Conservation (phyloP, 2,329 filamentous ascomycete species). For the Trichoderma arundinaceum region DNA sequence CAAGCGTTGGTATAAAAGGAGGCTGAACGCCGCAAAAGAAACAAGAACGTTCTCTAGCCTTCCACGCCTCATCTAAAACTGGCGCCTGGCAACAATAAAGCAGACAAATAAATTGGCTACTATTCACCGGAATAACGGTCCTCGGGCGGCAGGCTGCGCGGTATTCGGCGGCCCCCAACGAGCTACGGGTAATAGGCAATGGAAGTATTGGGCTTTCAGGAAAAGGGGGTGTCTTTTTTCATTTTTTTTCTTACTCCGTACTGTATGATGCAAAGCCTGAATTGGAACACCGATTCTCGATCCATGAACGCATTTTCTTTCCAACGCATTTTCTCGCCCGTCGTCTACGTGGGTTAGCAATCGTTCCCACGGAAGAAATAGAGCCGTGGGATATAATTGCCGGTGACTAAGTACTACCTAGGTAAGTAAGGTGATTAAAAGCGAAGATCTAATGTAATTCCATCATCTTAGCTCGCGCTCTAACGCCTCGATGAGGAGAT, state of each 20-base stretch:
- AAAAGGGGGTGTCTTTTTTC: too few relatives aligned
- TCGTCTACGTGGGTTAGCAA: too few relatives aligned
- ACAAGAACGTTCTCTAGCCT: not conserved
- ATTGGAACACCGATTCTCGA: too few relatives aligned
- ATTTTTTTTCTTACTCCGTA: too few relatives aligned
- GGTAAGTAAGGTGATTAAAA: not conserved
- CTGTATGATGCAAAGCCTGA: too few relatives aligned
- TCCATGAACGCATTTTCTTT: too few relatives aligned
- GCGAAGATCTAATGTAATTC: not conserved
- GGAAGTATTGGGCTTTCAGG: too few relatives aligned
- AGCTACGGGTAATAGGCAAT: too few relatives aligned
- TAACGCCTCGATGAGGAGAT: conserved; percentile 6
- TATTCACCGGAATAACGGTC: not conserved
- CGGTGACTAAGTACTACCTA: not conserved
- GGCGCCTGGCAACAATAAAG: not conserved
- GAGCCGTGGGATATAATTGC: too few relatives aligned
- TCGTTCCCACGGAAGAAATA: too few relatives aligned
- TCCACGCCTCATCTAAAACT: not conserved
- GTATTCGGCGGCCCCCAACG: not conserved
- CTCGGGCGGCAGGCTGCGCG: not conserved
- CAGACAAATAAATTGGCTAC: not conserved
- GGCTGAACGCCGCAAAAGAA: conserved; percentile 11
- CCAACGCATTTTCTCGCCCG: too few relatives aligned
- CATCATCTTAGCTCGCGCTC: conserved; percentile 1
- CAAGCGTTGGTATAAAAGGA: not conserved